A percentile compares a stretch with the other conserved stretches of the same genome.
These are phyloP conservation scores for Zizania palustris DNA, from an alignment of 202 grass and related monocot species.

Conservation along the genomic window DNA sequence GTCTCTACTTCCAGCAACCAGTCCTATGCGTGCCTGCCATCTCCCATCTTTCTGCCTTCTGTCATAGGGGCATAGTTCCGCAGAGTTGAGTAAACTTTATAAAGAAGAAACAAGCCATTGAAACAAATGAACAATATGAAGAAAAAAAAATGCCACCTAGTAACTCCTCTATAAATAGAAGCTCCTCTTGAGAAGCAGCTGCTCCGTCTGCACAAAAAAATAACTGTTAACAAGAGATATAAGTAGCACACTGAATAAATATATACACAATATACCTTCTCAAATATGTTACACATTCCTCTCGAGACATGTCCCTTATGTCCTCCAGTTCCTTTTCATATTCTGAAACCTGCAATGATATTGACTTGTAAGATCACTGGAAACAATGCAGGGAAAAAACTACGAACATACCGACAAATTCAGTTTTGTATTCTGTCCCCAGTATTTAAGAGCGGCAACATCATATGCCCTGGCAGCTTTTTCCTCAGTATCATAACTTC, in stretches of 20 bases:
- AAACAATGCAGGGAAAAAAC: constrained; percentile 7
- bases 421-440: constrained; percentile 62
- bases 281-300: constrained; percentile 82
- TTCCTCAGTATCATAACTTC: constrained; percentile 86
- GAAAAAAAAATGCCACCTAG: constrained; percentile 60
- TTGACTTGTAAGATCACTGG: constrained; percentile 25
- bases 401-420: constrained; percentile 62
- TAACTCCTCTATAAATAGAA: constrained; percentile 91
- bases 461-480: constrained; percentile 91
- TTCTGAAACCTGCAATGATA: constrained; percentile 54
- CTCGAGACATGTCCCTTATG: constrained; percentile 61
- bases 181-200: constrained; percentile 94
- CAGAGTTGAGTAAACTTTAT: constrained; percentile 17
- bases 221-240: background rate
- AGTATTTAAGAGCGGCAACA: constrained; percentile 85
- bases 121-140: constrained; percentile 35
- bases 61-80: constrained; percentile 37
- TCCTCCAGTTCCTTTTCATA: constrained; percentile 74
- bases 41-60: constrained; percentile 93
- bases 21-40: constrained; percentile 92
- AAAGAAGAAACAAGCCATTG: constrained; percentile 24
- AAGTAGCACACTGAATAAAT: constrained; percentile 17
- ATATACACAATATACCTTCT: constrained; percentile 61
- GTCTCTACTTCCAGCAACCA: constrained; percentile 81
- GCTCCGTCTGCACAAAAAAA: constrained; percentile 60